Evolutionary conservation across 2,329 filamentous ascomycete genomes (phyloP).

Genomic region (Tolypocladium ophioglossoides): DNA sequence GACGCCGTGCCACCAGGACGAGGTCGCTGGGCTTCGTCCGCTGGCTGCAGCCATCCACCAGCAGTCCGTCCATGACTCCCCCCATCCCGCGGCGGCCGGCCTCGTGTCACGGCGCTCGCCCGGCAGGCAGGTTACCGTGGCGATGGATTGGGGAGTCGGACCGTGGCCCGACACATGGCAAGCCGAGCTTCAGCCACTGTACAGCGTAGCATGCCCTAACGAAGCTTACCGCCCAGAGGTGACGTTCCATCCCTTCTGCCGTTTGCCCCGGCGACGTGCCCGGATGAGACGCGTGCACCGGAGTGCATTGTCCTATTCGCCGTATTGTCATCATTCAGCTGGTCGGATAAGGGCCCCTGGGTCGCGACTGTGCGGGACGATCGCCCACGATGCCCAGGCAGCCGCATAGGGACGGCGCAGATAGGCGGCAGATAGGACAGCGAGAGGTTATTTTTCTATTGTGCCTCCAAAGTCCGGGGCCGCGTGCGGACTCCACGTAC

Average conservation of each 20-base stretch:
- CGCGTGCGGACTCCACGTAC: too few relatives aligned
- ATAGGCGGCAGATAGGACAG: too few relatives aligned
- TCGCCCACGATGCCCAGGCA: too few relatives aligned
- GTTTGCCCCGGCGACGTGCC: background rate
- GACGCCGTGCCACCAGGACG: too few relatives aligned
- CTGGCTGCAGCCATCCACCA: background rate
- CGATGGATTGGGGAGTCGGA: background rate
- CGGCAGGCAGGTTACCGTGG: background rate
- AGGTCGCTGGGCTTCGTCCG: background rate
- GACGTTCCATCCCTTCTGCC: background rate
- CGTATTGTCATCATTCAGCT: too few relatives aligned
- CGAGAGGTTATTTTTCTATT: too few relatives aligned
- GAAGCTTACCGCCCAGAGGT: background rate
- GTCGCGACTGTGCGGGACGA: too few relatives aligned
- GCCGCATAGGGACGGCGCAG: too few relatives aligned
- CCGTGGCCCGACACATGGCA: background rate
- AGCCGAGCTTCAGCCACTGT: background rate
- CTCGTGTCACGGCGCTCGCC: background rate
- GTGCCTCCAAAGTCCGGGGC: too few relatives aligned
- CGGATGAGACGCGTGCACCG: too few relatives aligned
- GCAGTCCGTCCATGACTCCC: background rate
- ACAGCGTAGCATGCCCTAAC: background rate
- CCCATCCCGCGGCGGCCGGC: background rate
- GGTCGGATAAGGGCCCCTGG: too few relatives aligned
- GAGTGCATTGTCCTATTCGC: too few relatives aligned